A percentile compares a stretch with the other conserved stretches of the same genome.
Evolutionary conservation across 345 rosid species (phyloP).

Genomic region (Pistacia integerrima): DNA sequence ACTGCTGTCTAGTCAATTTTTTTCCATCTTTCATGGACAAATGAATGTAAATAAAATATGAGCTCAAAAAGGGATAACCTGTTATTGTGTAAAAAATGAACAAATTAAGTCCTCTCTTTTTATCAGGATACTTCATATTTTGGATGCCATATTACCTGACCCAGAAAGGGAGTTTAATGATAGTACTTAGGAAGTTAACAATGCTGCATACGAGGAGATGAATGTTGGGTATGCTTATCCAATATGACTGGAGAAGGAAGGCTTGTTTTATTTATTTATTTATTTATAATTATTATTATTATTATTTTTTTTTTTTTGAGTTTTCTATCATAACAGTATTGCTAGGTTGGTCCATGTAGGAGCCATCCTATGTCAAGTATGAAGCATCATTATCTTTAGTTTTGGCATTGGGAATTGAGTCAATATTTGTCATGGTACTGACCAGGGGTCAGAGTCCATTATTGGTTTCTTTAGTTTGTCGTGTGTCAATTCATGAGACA

Average conservation of each 20-base stretch:
- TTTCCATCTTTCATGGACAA: not conserved
- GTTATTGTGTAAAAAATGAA: too few relatives aligned
- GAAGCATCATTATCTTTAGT: not conserved
- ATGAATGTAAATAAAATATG: not conserved
- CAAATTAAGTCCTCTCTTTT: too few relatives aligned
- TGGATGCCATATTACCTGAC: too few relatives aligned
- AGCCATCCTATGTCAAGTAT: not conserved
- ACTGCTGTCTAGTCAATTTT: not conserved
- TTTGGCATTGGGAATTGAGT: not conserved
- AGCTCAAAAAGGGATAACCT: not conserved
- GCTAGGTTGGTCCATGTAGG: not conserved
- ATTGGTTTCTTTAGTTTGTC: not conserved
- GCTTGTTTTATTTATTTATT: not conserved
- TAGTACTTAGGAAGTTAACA: too few relatives aligned
- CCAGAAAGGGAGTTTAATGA: too few relatives aligned
- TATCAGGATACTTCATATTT: too few relatives aligned
- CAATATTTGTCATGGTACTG: not conserved
- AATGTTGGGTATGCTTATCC: not conserved
- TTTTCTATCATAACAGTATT: not conserved
- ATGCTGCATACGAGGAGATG: not conserved
- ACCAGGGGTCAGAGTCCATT: not conserved
- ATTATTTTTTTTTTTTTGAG: too few relatives aligned
- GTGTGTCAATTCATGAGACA: not conserved
- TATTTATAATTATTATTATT: too few relatives aligned
- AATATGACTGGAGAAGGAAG: not conserved